Percentiles rank a stretch among this genome's conserved stretches.
Evolutionary conservation across 352 stramenopile species (phyloP).

Genomic region (Pythium plurisporium): DNA sequence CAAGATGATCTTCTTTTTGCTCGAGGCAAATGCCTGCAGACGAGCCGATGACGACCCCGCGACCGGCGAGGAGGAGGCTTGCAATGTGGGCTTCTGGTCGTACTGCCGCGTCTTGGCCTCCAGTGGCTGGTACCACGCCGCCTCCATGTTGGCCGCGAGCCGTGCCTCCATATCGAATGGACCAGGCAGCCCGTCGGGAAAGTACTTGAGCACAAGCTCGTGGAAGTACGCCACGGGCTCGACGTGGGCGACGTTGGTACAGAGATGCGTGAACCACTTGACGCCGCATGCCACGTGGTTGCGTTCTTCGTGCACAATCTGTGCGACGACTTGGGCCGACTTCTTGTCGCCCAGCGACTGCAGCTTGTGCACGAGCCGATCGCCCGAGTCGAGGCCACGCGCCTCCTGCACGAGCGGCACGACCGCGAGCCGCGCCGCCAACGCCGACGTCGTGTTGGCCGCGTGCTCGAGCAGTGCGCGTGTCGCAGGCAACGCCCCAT

Average conservation of each 20-base stretch:
- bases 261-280: conserved; percentile 77
- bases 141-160: conserved; percentile 63
- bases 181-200: conserved; percentile 69
- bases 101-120: conserved; percentile 40
- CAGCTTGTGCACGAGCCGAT: conserved; percentile 68
- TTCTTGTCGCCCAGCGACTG: conserved; percentile 58
- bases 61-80: not conserved
- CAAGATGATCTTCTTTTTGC: conserved; percentile 69
- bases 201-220: conserved; percentile 70
- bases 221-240: conserved; percentile 75
- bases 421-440: conserved; percentile 70
- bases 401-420: conserved; percentile 82
- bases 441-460: conserved; percentile 55
- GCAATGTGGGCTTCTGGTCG: not conserved
- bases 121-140: conserved; percentile 66
- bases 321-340: conserved; percentile 63
- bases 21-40: conserved; percentile 39
- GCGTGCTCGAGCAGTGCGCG: conserved; percentile 66
- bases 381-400: conserved; percentile 68
- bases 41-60: conserved; percentile 23
- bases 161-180: conserved; percentile 73
- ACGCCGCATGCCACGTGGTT: conserved; percentile 71
- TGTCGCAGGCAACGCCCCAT: conserved; percentile 65
- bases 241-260: conserved; percentile 30
- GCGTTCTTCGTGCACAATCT: conserved; percentile 79